Evolutionary conservation across 75 land plant species (phyloP), one percentile per base, ranked within the genome.

Genomic region (Azolla pinnata): DNA sequence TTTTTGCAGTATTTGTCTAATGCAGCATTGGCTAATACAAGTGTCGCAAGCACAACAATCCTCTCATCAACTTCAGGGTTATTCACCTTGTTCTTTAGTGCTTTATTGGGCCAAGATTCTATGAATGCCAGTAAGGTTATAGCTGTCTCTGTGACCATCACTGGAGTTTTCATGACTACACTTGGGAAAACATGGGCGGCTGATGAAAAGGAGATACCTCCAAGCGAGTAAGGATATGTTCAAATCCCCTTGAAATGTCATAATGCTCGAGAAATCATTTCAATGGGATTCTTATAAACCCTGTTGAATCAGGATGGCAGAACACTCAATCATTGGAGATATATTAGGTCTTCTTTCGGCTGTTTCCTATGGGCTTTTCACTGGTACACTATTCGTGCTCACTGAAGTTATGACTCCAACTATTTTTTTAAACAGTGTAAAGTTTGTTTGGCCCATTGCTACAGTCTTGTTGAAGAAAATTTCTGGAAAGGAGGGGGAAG

Each of bases 81-180:
- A 17, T 90, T 90, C 35, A 90, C 97, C 26, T 81, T 90, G 25
- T 78, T 90, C 32, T 79, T 90, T 67, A 85, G 91, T 38, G 85
- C 70, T 34, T 34, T 87, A 33, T 54, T 90, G 60, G 88, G 92
- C 0, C 83, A 90, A 74, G 97, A 90, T 56, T 72, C 84, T 50
- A 54, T 90, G 48, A 87, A 77, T 62, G 44, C 77, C 20, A 71
- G 81, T 47, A 90, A 87, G 66, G 80, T 87, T 20, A 56, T 87
- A 51, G 80, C 97, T 32, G 97, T 87, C 19, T 78, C 88, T 67
- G 81, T 92, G 21, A 87, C 84, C 65, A 80, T 92, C 68, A 81
- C 86, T 62, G 97, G 97, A 53, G 97, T 92, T 62, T 79, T 63
- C 34, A 92, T 92, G 97, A 92, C 97, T 50, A 92, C 97, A 58